These are phyloP conservation scores for Fusarium pseudonygamai DNA, from an alignment of 2,329 filamentous ascomycete species.

Conservation along the genomic window DNA sequence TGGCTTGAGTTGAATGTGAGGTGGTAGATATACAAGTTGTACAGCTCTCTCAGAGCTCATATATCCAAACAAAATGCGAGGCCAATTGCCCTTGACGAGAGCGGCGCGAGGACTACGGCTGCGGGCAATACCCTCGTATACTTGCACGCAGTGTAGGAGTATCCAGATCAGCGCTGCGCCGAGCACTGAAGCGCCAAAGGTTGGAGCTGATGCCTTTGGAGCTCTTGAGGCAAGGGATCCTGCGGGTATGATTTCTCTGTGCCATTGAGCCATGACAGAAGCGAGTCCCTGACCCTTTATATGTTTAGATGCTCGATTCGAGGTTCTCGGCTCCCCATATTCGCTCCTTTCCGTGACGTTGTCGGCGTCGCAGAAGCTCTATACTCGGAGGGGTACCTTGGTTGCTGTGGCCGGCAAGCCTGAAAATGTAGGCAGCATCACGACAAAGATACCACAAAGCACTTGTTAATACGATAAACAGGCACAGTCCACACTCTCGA, in stretches of 20 bases:
- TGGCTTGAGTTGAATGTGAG: slow-evolving; percentile 16
- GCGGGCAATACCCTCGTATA: slow-evolving; percentile 47
- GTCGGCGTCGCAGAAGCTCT: slow-evolving; percentile 92
- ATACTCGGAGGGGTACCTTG: slow-evolving; percentile 89
- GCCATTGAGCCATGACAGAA: neutral
- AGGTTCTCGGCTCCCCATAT: slow-evolving; percentile 90
- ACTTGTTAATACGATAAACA: slow-evolving; percentile 47
- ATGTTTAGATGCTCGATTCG: slow-evolving; percentile 88
- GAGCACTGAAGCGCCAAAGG: slow-evolving; percentile 62
- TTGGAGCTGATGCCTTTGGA: slow-evolving; percentile 66
- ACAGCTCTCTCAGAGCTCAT: slow-evolving; percentile 36
- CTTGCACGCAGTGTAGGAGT: slow-evolving; percentile 65
- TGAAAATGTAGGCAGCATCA: slow-evolving; percentile 73
- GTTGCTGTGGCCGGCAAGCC: slow-evolving; percentile 90
- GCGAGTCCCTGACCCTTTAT: slow-evolving; percentile 18
- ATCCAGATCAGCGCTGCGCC: slow-evolving; percentile 72
- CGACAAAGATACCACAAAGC: neutral
- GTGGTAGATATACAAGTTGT: slow-evolving; percentile 24
- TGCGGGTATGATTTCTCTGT: slow-evolving; percentile 54
- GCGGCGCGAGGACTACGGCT: slow-evolving; percentile 47
- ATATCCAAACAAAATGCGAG: slow-evolving; percentile 52
- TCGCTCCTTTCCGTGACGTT: slow-evolving; percentile 93
- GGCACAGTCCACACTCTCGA: slow-evolving; percentile 88
- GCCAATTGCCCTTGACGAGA: slow-evolving; percentile 52
- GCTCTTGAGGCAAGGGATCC: slow-evolving; percentile 58